A percentile compares a stretch with the other conserved stretches of the same genome.
These are phyloP conservation scores for Tylopilus sp. DNA, from an alignment of 768 basidiomycete species.

Conservation along the genomic window DNA sequence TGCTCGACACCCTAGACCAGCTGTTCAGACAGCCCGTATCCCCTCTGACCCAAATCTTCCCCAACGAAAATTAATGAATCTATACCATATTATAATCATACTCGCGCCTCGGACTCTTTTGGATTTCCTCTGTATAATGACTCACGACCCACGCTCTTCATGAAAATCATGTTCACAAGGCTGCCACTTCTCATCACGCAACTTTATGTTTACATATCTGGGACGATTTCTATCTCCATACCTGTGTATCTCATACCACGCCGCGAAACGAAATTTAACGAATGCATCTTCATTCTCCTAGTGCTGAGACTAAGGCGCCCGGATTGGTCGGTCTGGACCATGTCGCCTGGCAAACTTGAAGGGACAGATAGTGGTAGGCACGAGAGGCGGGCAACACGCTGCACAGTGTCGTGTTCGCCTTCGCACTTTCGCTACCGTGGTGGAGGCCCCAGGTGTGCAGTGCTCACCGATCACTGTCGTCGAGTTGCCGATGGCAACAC, in stretches of 20 bases:
- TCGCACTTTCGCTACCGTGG: no score
- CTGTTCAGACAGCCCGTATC: constrained; percentile 30
- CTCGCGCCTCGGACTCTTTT: not conserved
- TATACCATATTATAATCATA: not conserved
- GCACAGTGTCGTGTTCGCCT: no score
- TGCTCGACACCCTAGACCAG: constrained; percentile 26
- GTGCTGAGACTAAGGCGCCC: no score
- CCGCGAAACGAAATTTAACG: constrained; percentile 1
- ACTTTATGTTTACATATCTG: constrained; percentile 5
- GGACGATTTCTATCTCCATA: constrained; percentile 8
- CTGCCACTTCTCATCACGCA: not conserved
- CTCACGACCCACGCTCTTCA: not conserved
- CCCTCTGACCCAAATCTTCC: constrained; percentile 16
- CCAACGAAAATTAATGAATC: constrained; percentile 16
- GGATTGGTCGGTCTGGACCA: no score
- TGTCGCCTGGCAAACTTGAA: no score
- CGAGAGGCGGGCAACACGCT: no score
- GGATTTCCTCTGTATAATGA: no score
- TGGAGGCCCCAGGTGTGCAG: no score
- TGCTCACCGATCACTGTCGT: no score
- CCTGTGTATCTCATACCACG: constrained; percentile 21
- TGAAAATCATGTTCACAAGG: constrained; percentile 1
- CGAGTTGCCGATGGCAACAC: no score
- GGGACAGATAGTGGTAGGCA: no score
- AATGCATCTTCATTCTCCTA: constrained; percentile 5